These are phyloP conservation scores for Neostapfia colusana DNA, from an alignment of 176 grass and related monocot species.

Conservation along the genomic window DNA sequence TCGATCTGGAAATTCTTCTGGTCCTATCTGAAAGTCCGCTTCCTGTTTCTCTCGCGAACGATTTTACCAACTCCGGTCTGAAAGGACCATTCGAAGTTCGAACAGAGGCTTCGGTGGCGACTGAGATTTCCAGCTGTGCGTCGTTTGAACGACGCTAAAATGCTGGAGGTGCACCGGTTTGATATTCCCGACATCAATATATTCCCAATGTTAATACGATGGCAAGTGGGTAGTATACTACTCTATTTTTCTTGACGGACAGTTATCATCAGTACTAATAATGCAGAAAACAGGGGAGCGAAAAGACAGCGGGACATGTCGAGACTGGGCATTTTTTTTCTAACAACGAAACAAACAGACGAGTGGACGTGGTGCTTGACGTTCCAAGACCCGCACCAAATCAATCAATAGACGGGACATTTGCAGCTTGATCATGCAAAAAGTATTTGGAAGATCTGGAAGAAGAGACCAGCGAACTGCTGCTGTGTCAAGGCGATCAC, in stretches of 20 bases:
- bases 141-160: neutral
- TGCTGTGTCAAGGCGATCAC: neutral
- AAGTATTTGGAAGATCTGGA: neutral
- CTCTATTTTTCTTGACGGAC: too few relatives aligned
- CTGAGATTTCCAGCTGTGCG: neutral
- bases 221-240: neutral
- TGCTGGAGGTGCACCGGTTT: neutral
- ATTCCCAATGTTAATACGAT: neutral
- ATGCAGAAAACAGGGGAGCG: neutral
- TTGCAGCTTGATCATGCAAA: conserved; percentile 16
- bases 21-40: neutral
- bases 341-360: neutral
- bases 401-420: neutral
- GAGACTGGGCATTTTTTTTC: too few relatives aligned
- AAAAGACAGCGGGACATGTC: neutral
- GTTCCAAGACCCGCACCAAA: neutral
- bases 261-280: neutral
- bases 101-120: neutral
- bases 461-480: conserved; percentile 19
- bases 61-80: neutral
- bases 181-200: neutral
- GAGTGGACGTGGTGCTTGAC: neutral
- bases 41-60: neutral
- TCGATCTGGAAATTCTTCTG: neutral
- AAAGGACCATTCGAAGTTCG: neutral